Percentiles rank a stretch among this genome's conserved stretches.
These are phyloP conservation scores for Leishmania arabica DNA, from an alignment of 208 protist genomes.

Conservation along the genomic window DNA sequence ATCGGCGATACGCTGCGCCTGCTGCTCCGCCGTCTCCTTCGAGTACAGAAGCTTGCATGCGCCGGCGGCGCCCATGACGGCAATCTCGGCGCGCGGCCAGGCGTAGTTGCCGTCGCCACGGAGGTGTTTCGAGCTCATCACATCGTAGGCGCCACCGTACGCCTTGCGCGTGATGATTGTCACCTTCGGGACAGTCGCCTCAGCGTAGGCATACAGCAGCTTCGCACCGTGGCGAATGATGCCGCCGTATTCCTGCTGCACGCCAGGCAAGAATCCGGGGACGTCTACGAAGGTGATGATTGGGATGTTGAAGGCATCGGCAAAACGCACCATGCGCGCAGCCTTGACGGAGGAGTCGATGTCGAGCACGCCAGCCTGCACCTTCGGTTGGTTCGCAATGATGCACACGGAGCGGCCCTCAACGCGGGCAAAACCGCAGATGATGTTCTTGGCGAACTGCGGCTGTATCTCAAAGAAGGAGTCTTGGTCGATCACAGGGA, in stretches of 20 bases:
- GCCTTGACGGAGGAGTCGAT: constrained; percentile 92
- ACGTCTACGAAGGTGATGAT: constrained; percentile 97
- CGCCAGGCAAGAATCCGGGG: constrained; percentile 97
- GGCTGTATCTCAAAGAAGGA: constrained; percentile 96
- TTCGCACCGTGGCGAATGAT: constrained; percentile 98
- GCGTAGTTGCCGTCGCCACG: constrained; percentile 95
- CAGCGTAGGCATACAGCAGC: constrained; percentile 97
- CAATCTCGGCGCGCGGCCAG: constrained; percentile 96
- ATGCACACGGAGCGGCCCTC: constrained; percentile 92
- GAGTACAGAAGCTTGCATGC: constrained; percentile 94
- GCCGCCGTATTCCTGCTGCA: constrained; percentile 89
- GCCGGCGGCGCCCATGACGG: constrained; percentile 96
- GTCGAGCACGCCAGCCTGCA: constrained; percentile 94
- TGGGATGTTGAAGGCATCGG: constrained; percentile 98
- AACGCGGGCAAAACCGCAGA: constrained; percentile 93
- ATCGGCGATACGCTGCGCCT: constrained; percentile 58
- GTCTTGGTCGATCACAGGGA: constrained; percentile 85
- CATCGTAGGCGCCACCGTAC: constrained; percentile 97
- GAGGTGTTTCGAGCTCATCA: constrained; percentile 96
- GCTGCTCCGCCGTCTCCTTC: constrained; percentile 49
- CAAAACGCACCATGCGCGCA: constrained; percentile 96
- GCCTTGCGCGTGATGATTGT: constrained; percentile 97
- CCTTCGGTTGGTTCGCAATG: constrained; percentile 95
- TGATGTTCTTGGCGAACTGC: constrained; percentile 95
- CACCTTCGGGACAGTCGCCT: constrained; percentile 97